A percentile compares a stretch with the other conserved stretches of the same genome.
Conservation (phyloP, 2,329 filamentous ascomycete genomes). For the Aureobasidium sp. region DNA sequence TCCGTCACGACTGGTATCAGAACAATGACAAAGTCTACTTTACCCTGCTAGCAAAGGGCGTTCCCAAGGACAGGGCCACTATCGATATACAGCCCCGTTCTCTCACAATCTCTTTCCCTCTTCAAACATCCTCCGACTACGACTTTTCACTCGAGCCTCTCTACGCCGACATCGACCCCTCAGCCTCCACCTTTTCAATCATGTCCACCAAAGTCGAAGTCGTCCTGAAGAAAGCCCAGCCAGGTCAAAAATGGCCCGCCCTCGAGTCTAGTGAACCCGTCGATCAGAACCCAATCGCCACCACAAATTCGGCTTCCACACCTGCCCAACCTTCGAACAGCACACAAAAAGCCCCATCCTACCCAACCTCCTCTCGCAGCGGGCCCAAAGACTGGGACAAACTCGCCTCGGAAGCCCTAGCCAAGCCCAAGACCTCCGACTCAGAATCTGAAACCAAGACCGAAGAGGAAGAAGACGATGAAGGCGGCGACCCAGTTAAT, state of each 20-base stretch:
- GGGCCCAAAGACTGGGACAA: constrained; percentile 93
- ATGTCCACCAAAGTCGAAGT: constrained; percentile 76
- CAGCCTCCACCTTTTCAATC: constrained; percentile 54
- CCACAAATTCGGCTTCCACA: not conserved
- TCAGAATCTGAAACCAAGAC: constrained; percentile 27
- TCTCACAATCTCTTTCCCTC: constrained; percentile 52
- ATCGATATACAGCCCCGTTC: constrained; percentile 42
- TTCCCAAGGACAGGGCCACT: constrained; percentile 48
- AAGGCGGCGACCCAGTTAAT: constrained; percentile 58
- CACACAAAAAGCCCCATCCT: constrained; percentile 45
- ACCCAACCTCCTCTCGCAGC: constrained; percentile 76
- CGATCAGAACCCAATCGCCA: not conserved
- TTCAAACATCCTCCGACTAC: constrained; percentile 43
- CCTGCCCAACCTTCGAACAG: constrained; percentile 14
- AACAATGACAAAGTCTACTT: constrained; percentile 52
- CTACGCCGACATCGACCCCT: constrained; percentile 55
- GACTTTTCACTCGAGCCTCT: constrained; percentile 59
- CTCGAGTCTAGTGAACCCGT: constrained; percentile 41
- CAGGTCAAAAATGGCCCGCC: constrained; percentile 59
- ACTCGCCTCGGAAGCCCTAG: constrained; percentile 47
- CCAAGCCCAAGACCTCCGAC: constrained; percentile 13
- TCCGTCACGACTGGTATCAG: constrained; percentile 64
- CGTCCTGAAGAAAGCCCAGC: constrained; percentile 56
- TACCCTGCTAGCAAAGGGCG: constrained; percentile 57
- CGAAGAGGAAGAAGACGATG: constrained; percentile 46